phyloP scores from a whole-genome alignment of 176 grass and related monocot genomes.

The Canna indica region DNA sequence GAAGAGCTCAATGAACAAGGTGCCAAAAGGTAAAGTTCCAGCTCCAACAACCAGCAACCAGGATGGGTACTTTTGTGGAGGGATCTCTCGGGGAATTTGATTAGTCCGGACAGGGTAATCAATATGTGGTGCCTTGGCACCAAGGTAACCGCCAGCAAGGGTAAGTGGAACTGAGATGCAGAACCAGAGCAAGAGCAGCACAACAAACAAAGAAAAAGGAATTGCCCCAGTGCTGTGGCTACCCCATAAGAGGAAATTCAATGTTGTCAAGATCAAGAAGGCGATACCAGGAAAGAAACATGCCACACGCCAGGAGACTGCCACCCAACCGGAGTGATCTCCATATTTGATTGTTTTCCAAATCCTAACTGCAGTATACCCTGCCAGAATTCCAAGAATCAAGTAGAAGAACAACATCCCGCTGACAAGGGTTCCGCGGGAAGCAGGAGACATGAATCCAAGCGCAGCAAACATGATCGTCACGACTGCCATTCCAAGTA shows the following conservation, averaged over 20 bases:
- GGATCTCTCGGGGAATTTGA: constrained; percentile 73
- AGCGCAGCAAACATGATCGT: constrained; percentile 69
- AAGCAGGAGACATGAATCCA: constrained; percentile 75
- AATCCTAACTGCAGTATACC: constrained; percentile 41
- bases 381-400: constrained; percentile 60
- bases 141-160: constrained; percentile 54
- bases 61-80: constrained; percentile 67
- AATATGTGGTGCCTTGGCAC: constrained; percentile 60
- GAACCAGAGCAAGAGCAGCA: constrained; percentile 70
- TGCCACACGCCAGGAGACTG: constrained; percentile 50
- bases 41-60: constrained; percentile 71
- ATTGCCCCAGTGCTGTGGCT: constrained; percentile 73
- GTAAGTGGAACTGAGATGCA: constrained; percentile 69
- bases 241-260: constrained; percentile 79
- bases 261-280: constrained; percentile 63
- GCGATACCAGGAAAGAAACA: constrained; percentile 85
- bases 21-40: constrained; percentile 65
- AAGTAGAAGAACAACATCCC: constrained; percentile 78
- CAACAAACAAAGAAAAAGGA: constrained; percentile 51
- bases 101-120: constrained; percentile 73
- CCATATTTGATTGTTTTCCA: constrained; percentile 75
- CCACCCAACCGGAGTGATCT: constrained; percentile 53
- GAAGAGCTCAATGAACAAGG: constrained; percentile 79
- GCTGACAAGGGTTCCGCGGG: constrained; percentile 53
- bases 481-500: constrained; percentile 65